A percentile compares a stretch with the other conserved stretches of the same genome.
Conservation (phyloP, 768 basidiomycete genomes). For the Rickenella mellea region DNA sequence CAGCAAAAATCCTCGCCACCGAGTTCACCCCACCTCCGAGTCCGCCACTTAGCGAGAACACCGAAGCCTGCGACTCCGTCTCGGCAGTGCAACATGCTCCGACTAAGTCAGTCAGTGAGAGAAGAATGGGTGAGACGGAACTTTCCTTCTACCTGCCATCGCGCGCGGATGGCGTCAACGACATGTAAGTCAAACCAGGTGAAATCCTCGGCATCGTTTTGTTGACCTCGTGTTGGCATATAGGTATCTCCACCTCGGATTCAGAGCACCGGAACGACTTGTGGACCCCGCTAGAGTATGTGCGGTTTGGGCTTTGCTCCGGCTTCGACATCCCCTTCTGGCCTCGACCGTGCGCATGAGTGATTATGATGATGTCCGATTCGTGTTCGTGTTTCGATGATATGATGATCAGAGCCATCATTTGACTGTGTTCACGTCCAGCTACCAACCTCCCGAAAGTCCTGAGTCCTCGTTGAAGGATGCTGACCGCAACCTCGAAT, state of each 20-base stretch:
- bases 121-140: slow-evolving; percentile 66
- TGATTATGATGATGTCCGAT: slow-evolving; percentile 53
- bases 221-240: not conserved
- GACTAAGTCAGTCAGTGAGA: slow-evolving; percentile 23
- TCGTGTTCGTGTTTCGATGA: slow-evolving; percentile 40
- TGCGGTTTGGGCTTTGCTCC: slow-evolving; percentile 63
- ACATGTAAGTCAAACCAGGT: slow-evolving; percentile 48
- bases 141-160: slow-evolving; percentile 73
- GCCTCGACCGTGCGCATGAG: slow-evolving; percentile 51
- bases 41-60: not conserved
- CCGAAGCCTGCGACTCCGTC: not conserved
- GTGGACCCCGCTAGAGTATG: slow-evolving; percentile 39
- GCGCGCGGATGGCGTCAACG: slow-evolving; percentile 74
- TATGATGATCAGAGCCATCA: not conserved
- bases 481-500: slow-evolving; percentile 41
- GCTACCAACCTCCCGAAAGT: slow-evolving; percentile 36
- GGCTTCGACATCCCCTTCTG: slow-evolving; percentile 65
- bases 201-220: not conserved
- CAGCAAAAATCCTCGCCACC: no score
- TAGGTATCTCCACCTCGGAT: slow-evolving; percentile 77
- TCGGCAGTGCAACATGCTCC: not conserved
- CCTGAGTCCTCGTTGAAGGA: slow-evolving; percentile 33
- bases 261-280: slow-evolving; percentile 35
- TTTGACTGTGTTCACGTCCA: slow-evolving; percentile 14
- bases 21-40: not conserved